These are phyloP conservation scores for Dactylis glomerata DNA, from an alignment of 176 grass and related monocot genomes.

Conservation along the genomic window DNA sequence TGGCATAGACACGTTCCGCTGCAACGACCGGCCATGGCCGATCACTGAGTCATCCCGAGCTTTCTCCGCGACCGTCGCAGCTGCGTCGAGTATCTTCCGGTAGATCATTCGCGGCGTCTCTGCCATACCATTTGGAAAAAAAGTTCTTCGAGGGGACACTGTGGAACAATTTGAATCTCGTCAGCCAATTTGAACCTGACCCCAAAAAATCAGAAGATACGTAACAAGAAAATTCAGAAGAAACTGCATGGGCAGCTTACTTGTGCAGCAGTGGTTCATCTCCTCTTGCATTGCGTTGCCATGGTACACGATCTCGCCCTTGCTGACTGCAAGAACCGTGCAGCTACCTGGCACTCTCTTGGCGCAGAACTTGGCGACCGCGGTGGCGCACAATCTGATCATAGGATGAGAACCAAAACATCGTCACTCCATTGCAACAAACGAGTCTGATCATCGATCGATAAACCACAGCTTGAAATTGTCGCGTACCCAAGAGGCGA, in stretches of 20 bases:
- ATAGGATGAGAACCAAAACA: background rate
- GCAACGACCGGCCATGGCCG: background rate
- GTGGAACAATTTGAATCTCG: background rate
- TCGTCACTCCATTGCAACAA: background rate
- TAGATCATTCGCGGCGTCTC: conserved; percentile 47
- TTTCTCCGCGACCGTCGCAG: conserved; percentile 13
- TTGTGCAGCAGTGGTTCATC: conserved; percentile 22
- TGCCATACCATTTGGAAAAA: too few species aligned
- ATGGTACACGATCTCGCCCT: conserved; percentile 58
- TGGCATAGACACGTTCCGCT: conserved; percentile 19
- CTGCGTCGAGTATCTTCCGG: conserved; percentile 35
- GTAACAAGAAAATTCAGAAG: background rate
- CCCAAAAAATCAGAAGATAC: too few species aligned
- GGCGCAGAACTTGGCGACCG: conserved; percentile 64
- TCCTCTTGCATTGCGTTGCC: conserved; percentile 30
- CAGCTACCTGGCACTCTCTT: conserved; percentile 60
- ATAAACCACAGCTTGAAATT: background rate
- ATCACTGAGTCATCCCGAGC: conserved; percentile 25
- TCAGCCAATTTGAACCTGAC: background rate
- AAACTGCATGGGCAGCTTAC: background rate
- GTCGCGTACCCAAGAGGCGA: conserved; percentile 39
- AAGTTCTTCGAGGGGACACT: conserved; percentile 4
- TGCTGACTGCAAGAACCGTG: conserved; percentile 63
- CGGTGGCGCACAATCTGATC: conserved; percentile 37
- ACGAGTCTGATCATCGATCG: background rate